Base-by-base conservation (phyloP, 495 filamentous ascomycete species). In the Parathielavia hyrcaniae region DNA sequence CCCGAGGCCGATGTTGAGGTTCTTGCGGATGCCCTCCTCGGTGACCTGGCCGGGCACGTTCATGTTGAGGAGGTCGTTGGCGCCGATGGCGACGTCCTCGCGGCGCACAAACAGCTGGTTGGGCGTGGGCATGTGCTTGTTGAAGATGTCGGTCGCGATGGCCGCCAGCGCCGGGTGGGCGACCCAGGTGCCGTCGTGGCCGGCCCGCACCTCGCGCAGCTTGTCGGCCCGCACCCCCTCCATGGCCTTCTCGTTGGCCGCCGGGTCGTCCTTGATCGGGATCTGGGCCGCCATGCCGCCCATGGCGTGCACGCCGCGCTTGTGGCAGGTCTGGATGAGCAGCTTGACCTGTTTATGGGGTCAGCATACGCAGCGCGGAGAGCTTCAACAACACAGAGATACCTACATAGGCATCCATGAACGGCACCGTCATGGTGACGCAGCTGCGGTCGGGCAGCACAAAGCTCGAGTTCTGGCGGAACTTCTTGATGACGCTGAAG, bases 401-500 rank as follows among this genome's bases (percentile, higher is more conserved):
- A 64, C 53, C 5, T 35, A 64, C 70, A 67, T 98, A 97, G 50
- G 93, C 81, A 64, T 97, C 92, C 93, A 98, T 97, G 79, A 98
- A 98, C 3, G 93, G 93, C 0, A 95, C 89, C 26, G 91, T 97
- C 93, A 98, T 98, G 62, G 93, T 98, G 38, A 98, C 90, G 58
- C 83, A 82, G 36, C 83, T 83, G 47, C 93, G 89, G 67, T 99
- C 95, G 11, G 93, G 95, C 16, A 99, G 84, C 57, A 97, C 84
- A 70, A 97, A 99, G 70, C 85, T 83, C 60, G 88, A 77, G 78
- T 96, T 91, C 63, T 96, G 83, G 65, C 95, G 88, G 86, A 97
- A 97, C 76, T 96, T 96, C 82, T 99, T 99, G 81, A 99, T 99
- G 69, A 93, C 89, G 72, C 86, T 92, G 81, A 99, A 98, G 77